Evolutionary conservation across 1,284 basidiomycete genomes (phyloP).

Genomic region (Ustilago curta): DNA sequence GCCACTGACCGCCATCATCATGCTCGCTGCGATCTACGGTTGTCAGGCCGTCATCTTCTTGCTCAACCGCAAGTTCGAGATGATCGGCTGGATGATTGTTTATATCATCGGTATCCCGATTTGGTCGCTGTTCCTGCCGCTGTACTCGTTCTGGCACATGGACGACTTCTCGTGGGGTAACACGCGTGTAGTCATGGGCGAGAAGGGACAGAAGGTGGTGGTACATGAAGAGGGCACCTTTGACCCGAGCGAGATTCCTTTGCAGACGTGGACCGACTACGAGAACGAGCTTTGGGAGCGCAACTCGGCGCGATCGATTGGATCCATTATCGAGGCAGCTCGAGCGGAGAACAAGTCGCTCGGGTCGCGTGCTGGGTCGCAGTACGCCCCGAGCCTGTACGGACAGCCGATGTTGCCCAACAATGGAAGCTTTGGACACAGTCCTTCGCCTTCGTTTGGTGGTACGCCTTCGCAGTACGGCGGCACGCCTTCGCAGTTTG

Average conservation of each 20-base stretch:
- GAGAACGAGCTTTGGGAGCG: slow-evolving; percentile 63
- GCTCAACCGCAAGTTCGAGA: slow-evolving; percentile 69
- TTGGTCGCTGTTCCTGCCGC: slow-evolving; percentile 90
- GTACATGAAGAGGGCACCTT: slow-evolving; percentile 96
- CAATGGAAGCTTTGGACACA: slow-evolving; percentile 53
- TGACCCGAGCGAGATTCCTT: slow-evolving; percentile 93
- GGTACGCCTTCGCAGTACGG: slow-evolving; percentile 40
- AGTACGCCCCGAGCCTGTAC: slow-evolving; percentile 57
- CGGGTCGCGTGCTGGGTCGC: slow-evolving; percentile 54
- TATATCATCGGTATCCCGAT: slow-evolving; percentile 81
- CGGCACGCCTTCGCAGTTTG: slow-evolving; percentile 38
- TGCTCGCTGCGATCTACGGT: slow-evolving; percentile 94
- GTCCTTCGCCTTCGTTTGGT: slow-evolving; percentile 53
- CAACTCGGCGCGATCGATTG: slow-evolving; percentile 57
- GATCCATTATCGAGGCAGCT: slow-evolving; percentile 58
- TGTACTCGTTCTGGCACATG: slow-evolving; percentile 99
- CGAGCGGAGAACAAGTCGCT: slow-evolving; percentile 53
- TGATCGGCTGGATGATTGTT: slow-evolving; percentile 66
- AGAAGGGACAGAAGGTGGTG: slow-evolving; percentile 84
- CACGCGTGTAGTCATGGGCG: slow-evolving; percentile 91
- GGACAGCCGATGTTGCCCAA: slow-evolving; percentile 45
- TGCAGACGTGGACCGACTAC: slow-evolving; percentile 94
- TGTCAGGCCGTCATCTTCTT: slow-evolving; percentile 70
- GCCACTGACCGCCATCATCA: slow-evolving; percentile 79
- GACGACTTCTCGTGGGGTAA: slow-evolving; percentile 96